These are phyloP conservation scores for Teratosphaeria gauchensis DNA, from an alignment of 2,329 filamentous ascomycete species.

Conservation along the genomic window DNA sequence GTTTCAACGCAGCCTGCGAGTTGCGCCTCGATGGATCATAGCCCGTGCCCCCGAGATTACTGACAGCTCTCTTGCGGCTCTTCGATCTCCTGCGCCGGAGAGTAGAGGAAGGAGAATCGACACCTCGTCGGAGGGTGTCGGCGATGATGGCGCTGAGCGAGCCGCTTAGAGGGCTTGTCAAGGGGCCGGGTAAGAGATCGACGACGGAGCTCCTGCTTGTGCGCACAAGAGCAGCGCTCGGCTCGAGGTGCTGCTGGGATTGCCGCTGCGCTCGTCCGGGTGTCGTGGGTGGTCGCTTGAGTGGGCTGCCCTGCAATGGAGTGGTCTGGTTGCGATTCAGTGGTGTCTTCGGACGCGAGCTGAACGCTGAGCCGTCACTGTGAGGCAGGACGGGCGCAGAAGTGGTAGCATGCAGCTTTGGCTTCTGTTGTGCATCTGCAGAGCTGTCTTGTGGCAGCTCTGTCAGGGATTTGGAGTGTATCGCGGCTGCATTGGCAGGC, in stretches of 20 bases:
- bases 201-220: constrained; percentile 26
- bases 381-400: constrained; percentile 23
- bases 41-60: not conserved
- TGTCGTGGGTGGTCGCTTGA: not conserved
- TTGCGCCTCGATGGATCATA: not conserved
- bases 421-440: constrained; percentile 5
- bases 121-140: constrained; percentile 52
- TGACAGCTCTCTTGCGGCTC: not conserved
- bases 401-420: constrained; percentile 28
- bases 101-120: constrained; percentile 20
- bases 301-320: constrained; percentile 1
- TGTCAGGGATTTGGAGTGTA: constrained; percentile 18
- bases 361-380: constrained; percentile 9
- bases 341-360: constrained; percentile 16
- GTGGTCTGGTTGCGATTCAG: constrained; percentile 13
- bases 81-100: constrained; percentile 4
- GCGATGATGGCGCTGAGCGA: constrained; percentile 55
- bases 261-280: constrained; percentile 1
- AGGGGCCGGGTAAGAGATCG: constrained; percentile 48
- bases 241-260: not conserved
- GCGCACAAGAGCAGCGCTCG: not conserved
- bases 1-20: constrained; percentile 2
- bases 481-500: constrained; percentile 20
- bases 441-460: constrained; percentile 12
- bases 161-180: constrained; percentile 51